Evolutionary conservation across 2,329 filamentous ascomycete genomes (phyloP).

Genomic region (Dichotomopilus funicola): DNA sequence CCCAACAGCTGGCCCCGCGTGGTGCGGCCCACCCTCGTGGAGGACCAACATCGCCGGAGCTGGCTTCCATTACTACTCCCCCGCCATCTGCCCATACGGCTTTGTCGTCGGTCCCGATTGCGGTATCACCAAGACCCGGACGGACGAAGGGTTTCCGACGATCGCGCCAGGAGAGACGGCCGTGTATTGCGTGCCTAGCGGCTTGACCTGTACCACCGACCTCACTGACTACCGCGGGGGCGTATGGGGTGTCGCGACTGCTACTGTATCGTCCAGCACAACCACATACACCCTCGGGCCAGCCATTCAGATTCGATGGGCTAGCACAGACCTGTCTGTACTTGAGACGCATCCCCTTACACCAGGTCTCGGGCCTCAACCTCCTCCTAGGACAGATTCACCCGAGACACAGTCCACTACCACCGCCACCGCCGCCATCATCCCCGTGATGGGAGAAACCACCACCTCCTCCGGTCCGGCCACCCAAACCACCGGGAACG

Average conservation of each 20-base stretch:
- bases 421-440: no score
- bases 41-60: constrained; percentile 28
- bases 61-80: constrained; percentile 37
- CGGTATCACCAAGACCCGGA: constrained; percentile 24
- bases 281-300: constrained; percentile 30
- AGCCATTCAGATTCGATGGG: constrained; percentile 35
- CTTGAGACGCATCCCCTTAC: constrained; percentile 34
- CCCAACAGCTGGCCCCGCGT: constrained; percentile 27
- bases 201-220: constrained; percentile 36
- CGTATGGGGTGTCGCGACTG: constrained; percentile 31
- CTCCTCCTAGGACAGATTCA: constrained; percentile 13
- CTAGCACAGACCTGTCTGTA: constrained; percentile 28
- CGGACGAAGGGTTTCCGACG: constrained; percentile 28
- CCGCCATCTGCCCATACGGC: constrained; percentile 34
- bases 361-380: constrained; percentile 23
- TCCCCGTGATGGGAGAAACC: not conserved
- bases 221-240: constrained; percentile 35
- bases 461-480: constrained; percentile 1
- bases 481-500: not conserved
- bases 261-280: constrained; percentile 12
- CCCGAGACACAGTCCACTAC: not conserved
- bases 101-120: constrained; percentile 31
- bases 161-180: constrained; percentile 28
- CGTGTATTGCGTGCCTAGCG: constrained; percentile 29
- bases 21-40: constrained; percentile 34